A percentile compares a stretch with the other conserved stretches of the same genome.
Evolutionary conservation across 805 yeast species (phyloP).

Genomic region (Candida stauntonica): DNA sequence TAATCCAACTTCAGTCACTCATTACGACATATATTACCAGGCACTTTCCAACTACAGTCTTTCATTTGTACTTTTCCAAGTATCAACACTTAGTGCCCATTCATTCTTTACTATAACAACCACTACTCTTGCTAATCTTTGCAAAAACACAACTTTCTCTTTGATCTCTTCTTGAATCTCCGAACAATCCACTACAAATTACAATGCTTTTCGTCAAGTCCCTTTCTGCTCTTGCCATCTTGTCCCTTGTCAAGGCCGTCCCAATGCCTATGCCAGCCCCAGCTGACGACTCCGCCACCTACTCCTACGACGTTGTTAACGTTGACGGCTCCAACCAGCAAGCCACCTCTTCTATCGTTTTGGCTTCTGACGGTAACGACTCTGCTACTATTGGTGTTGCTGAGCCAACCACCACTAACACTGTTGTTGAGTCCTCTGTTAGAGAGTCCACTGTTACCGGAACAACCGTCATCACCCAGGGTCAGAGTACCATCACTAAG

Average conservation of each 20-base stretch:
- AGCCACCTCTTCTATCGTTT: constrained; percentile 20
- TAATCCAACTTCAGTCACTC: constrained; percentile 13
- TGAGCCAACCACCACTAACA: constrained; percentile 21
- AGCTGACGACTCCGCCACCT: constrained; percentile 19
- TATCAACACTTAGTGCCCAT: constrained; percentile 21
- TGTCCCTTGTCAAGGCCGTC: constrained; percentile 19
- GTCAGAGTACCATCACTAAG: constrained; percentile 13
- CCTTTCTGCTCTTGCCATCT: constrained; percentile 19
- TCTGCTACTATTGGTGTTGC: constrained; percentile 19
- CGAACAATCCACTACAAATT: constrained; percentile 1
- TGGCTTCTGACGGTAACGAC: constrained; percentile 16
- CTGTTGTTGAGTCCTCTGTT: constrained; percentile 4
- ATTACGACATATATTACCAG: constrained; percentile 6
- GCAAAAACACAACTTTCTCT: constrained; percentile 4
- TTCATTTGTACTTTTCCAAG: constrained; percentile 20
- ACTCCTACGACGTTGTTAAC: constrained; percentile 25
- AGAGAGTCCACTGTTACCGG: constrained; percentile 12
- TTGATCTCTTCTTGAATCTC: not conserved
- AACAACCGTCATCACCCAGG: constrained; percentile 11
- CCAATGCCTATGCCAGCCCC: constrained; percentile 21
- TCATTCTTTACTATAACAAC: constrained; percentile 19
- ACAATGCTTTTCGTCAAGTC: constrained; percentile 25
- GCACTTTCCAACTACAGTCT: constrained; percentile 27
- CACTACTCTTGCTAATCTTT: constrained; percentile 19
- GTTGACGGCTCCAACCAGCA: constrained; percentile 27